Conservation (phyloP, 805 yeast species). For the Isabelozyma gotoi region DNA sequence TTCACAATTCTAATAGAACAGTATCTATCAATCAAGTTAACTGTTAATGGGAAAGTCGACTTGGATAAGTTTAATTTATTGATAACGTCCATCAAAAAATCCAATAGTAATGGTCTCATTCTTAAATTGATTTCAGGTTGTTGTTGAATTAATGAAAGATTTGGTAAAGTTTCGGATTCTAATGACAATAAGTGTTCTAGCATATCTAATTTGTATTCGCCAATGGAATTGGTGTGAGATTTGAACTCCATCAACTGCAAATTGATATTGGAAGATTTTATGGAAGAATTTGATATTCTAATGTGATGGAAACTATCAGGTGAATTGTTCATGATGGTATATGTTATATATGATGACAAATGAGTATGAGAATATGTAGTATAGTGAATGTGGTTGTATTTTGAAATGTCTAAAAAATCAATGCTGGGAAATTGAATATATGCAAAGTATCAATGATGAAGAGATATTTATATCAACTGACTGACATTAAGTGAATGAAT, state of each 20-base stretch:
- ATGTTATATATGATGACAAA: not conserved
- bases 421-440: not conserved
- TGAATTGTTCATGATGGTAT: constrained; percentile 11
- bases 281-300: constrained; percentile 27
- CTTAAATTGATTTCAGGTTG: constrained; percentile 46
- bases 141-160: constrained; percentile 39
- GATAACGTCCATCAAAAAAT: constrained; percentile 45
- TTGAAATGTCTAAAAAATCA: not conserved
- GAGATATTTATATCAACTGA: not conserved
- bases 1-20: constrained; percentile 45
- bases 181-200: constrained; percentile 30
- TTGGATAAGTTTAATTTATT: constrained; percentile 39
- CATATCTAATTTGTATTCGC: constrained; percentile 48
- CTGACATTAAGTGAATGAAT: constrained; percentile 1
- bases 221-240: constrained; percentile 41
- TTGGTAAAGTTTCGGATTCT: constrained; percentile 29
- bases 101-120: constrained; percentile 44
- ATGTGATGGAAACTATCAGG: constrained; percentile 36
- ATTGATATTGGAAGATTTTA: constrained; percentile 39
- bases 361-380: not conserved
- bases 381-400: not conserved
- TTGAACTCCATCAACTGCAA: constrained; percentile 48
- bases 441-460: not conserved
- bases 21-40: constrained; percentile 43
- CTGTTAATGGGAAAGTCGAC: constrained; percentile 44